A percentile compares a stretch with the other conserved stretches of the same genome.
Conservation (phyloP, 2,329 filamentous ascomycete genomes). For the Calonectria ilicicola region DNA sequence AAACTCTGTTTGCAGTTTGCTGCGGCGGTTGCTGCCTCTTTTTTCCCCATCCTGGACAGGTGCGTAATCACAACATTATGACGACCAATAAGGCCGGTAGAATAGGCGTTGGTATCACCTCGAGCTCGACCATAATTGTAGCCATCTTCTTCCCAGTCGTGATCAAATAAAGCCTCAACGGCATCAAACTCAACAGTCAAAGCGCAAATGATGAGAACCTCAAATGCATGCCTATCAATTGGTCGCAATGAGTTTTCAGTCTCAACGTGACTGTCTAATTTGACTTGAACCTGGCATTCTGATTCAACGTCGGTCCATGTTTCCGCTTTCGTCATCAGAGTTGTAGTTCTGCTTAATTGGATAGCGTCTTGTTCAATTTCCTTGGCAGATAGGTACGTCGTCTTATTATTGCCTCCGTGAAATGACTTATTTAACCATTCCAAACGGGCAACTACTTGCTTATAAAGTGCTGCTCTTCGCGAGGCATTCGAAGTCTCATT, state of each 20-base stretch:
- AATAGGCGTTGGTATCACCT: conserved; percentile 35
- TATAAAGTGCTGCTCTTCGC: not conserved
- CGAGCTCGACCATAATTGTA: conserved; percentile 35
- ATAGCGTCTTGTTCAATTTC: not conserved
- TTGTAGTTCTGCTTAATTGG: not conserved
- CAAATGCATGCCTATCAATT: conserved; percentile 11
- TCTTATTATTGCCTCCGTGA: not conserved
- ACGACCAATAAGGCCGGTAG: not conserved
- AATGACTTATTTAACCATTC: not conserved
- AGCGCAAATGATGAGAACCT: conserved; percentile 36
- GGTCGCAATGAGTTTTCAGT: not conserved
- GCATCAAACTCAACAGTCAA: conserved; percentile 33
- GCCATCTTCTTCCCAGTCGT: conserved; percentile 26
- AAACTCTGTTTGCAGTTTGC: conserved; percentile 3
- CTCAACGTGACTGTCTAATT: not conserved
- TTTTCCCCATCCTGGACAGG: conserved; percentile 4
- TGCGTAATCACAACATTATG: conserved; percentile 4
- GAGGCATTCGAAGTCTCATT: not conserved
- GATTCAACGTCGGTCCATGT: not conserved
- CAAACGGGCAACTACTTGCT: not conserved
- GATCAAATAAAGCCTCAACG: conserved; percentile 34
- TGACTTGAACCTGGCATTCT: not conserved
- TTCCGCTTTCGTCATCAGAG: not conserved
- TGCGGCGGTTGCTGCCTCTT: not conserved
- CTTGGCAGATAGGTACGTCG: not conserved